phyloP scores from a whole-genome alignment of 1,284 basidiomycete genomes.

The Irpex rosettiformis region DNA sequence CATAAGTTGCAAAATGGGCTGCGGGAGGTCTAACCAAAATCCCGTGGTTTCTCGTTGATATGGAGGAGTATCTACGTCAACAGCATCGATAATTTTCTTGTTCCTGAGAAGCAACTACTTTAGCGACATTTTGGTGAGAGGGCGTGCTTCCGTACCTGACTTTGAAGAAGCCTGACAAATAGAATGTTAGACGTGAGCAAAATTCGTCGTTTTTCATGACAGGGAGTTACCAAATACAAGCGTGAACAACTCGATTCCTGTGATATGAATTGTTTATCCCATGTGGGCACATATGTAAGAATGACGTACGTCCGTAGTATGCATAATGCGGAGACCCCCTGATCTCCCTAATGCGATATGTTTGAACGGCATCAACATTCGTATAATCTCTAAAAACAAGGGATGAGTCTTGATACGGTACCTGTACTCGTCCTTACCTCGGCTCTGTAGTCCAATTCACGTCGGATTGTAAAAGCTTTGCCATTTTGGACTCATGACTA shows the following conservation, averaged over 20 bases:
- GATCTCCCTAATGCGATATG: slow-evolving; percentile 73
- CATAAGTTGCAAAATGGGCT: slow-evolving; percentile 49
- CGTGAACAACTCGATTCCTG: slow-evolving; percentile 67
- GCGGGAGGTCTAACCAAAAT: slow-evolving; percentile 84
- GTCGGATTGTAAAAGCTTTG: slow-evolving; percentile 67
- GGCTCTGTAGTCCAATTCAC: slow-evolving; percentile 85
- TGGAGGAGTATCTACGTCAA: slow-evolving; percentile 78
- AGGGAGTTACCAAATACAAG: slow-evolving; percentile 68
- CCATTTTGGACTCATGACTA: slow-evolving; percentile 76
- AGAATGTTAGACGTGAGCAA: neutral
- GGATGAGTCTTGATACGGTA: neutral
- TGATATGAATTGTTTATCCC: neutral
- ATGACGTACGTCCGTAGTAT: slow-evolving; percentile 69
- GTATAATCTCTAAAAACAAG: slow-evolving; percentile 61
- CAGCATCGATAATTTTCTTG: slow-evolving; percentile 70
- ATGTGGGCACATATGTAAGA: neutral
- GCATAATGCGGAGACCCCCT: slow-evolving; percentile 53
- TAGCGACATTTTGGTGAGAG: neutral
- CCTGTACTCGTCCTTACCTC: slow-evolving; percentile 38
- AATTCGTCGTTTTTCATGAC: slow-evolving; percentile 19
- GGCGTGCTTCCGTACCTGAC: slow-evolving; percentile 54
- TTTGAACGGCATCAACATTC: slow-evolving; percentile 77
- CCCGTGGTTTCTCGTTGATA: slow-evolving; percentile 78
- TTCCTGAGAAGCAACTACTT: slow-evolving; percentile 36
- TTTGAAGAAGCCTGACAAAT: slow-evolving; percentile 38